phyloP scores from a whole-genome alignment of 352 stramenopile species.

The Detonula confervacea region DNA sequence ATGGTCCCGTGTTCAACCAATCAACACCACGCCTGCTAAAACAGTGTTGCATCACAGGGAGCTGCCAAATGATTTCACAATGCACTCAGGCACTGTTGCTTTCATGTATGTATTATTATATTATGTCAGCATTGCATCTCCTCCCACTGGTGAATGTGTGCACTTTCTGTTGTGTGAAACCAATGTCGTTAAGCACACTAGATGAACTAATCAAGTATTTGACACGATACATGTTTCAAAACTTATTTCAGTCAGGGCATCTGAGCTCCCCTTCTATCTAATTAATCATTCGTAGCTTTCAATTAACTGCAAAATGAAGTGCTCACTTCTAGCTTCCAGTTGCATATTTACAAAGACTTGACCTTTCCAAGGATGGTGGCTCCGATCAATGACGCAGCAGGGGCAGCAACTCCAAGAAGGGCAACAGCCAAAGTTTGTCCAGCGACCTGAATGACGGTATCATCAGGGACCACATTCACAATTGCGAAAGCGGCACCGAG shows the following conservation, averaged over 20 bases:
- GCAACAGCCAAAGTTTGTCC: conserved; percentile 74
- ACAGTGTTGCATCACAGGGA: no score
- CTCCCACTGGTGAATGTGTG: no score
- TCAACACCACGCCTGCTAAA: no score
- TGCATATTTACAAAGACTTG: conserved; percentile 45
- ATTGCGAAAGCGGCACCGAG: conserved; percentile 60
- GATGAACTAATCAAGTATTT: no score
- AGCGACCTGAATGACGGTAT: conserved; percentile 76
- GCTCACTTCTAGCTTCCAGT: not conserved
- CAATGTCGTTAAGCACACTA: no score
- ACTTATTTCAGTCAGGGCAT: conserved; percentile 2
- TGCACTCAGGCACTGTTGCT: no score
- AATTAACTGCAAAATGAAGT: not conserved
- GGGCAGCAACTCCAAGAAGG: conserved; percentile 65
- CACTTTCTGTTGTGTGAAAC: no score
- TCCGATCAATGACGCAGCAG: conserved; percentile 64
- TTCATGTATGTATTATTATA: no score
- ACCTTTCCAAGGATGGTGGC: conserved; percentile 75
- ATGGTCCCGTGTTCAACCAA: no score
- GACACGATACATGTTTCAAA: no score
- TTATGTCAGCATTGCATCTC: no score
- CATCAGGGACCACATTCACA: conserved; percentile 71
- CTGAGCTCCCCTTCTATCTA: not conserved
- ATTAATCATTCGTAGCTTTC: not conserved
- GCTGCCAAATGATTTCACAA: no score